phyloP scores from a whole-genome alignment of 2,329 filamentous ascomycete species.

The Fusarium pseudograminearum region DNA sequence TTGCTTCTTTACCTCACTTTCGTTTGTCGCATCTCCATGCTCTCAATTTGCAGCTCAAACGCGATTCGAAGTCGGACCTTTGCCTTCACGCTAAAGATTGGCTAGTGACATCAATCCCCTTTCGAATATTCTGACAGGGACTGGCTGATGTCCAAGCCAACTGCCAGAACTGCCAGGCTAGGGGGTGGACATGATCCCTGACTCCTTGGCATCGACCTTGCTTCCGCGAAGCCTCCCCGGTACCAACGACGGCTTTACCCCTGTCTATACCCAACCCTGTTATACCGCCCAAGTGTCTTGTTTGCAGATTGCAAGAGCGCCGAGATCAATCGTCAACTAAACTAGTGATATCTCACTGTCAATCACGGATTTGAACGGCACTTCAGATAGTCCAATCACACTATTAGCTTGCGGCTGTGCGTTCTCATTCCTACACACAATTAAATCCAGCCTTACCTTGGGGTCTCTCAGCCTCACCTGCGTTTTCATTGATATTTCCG shows the following conservation, averaged over 20 bases:
- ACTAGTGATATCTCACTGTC: slow-evolving; percentile 33
- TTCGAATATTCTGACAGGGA: slow-evolving; percentile 33
- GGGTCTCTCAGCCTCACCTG: slow-evolving; percentile 4
- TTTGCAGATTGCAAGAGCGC: slow-evolving; percentile 33
- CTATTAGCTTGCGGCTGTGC: slow-evolving; percentile 11
- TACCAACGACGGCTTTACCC: slow-evolving; percentile 29
- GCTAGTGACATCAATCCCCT: slow-evolving; percentile 40
- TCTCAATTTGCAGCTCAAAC: slow-evolving; percentile 25
- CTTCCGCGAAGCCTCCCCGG: slow-evolving; percentile 32
- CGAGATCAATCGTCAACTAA: slow-evolving; percentile 21
- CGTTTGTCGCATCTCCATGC: neutral
- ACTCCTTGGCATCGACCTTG: slow-evolving; percentile 29
- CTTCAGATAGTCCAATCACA: slow-evolving; percentile 18
- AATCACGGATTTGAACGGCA: slow-evolving; percentile 17
- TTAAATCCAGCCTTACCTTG: slow-evolving; percentile 21
- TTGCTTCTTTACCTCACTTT: slow-evolving; percentile 3
- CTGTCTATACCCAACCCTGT: slow-evolving; percentile 33
- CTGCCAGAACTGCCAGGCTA: slow-evolving; percentile 33
- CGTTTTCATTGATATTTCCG: neutral
- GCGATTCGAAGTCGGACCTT: slow-evolving; percentile 11
- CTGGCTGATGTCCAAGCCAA: neutral
- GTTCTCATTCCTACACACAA: neutral
- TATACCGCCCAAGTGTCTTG: slow-evolving; percentile 29
- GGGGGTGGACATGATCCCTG: slow-evolving; percentile 28
- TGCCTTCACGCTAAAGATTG: slow-evolving; percentile 37